phyloP scores from a whole-genome alignment of 2,329 filamentous ascomycete species.

The Epichloe festucae region DNA sequence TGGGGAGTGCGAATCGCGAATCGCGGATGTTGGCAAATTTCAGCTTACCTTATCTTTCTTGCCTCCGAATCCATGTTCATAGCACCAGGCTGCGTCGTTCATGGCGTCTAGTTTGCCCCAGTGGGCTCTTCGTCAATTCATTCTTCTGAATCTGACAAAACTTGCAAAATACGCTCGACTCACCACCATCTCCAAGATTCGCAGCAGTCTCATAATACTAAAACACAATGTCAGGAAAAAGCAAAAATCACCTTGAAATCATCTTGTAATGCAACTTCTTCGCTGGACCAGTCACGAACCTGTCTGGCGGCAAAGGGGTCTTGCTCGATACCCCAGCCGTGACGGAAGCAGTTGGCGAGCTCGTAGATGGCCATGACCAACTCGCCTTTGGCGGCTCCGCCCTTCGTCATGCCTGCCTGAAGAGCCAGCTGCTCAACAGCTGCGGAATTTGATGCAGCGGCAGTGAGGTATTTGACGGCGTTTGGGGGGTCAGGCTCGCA shows the following conservation, averaged over 20 bases:
- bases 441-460: slow-evolving; percentile 82
- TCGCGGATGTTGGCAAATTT: background rate
- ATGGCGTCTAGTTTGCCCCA: slow-evolving; percentile 57
- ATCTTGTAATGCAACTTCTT: slow-evolving; percentile 12
- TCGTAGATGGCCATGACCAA: slow-evolving; percentile 94
- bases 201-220: slow-evolving; percentile 97
- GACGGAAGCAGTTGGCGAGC: slow-evolving; percentile 80
- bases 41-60: slow-evolving; percentile 92
- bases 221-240: background rate
- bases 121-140: background rate
- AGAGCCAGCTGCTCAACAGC: slow-evolving; percentile 76
- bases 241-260: background rate
- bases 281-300: slow-evolving; percentile 26
- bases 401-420: slow-evolving; percentile 78
- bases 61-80: slow-evolving; percentile 89
- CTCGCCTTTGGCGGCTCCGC: slow-evolving; percentile 90
- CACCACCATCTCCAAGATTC: slow-evolving; percentile 80
- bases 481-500: slow-evolving; percentile 57
- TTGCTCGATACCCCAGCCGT: slow-evolving; percentile 84
- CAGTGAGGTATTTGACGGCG: slow-evolving; percentile 74
- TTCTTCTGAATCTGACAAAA: background rate
- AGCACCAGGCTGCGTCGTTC: slow-evolving; percentile 96
- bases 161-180: slow-evolving; percentile 15
- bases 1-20: background rate
- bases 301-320: slow-evolving; percentile 75